Evolutionary conservation across 2,329 filamentous ascomycete genomes (phyloP), one percentile per base, ranked within the genome.

Genomic region (Parastagonospora avenae): DNA sequence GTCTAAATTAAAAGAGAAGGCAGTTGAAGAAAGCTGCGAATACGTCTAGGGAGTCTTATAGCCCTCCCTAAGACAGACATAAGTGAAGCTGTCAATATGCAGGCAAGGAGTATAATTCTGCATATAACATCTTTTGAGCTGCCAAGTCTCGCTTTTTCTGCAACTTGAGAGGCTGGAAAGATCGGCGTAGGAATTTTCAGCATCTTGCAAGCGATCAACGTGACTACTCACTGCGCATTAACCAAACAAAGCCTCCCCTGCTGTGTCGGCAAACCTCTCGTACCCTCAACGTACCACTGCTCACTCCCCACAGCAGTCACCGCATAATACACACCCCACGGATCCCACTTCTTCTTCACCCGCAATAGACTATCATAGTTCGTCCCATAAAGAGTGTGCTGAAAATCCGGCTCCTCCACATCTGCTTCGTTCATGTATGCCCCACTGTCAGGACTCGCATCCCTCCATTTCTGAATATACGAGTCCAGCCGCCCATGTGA

Each of bases 381-480:
- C 11, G 31, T 30, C 1, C 68, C 68, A 47, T 63, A 71, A 28
- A 67, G 61, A 27, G 59, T 60, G 9, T 62, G 36, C 45, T 67
- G 58, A 24, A 62, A 69, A 28, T 64, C 51, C 11, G 64, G 66
- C 42, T 70, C 67, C 12, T 62, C 57, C 1, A 56, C 49, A 48
- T 69, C 60, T 2, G 57, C 67, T 50, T 73, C 69, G 36, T 76
- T 76, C 63, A 73, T 49, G 44, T 76, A 68, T 12, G 69, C 69
- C 1, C 71, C 73, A 16, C 58, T 55, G 1, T 53, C 57, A 6
- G 65, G 62, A 16, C 49, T 60, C 9, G 58, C 64, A 42, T 64
- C 63, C 24, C 64, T 48, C 50, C 57, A 62, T 35, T 64, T 63
- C 24, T 70, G 52, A 4, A 63, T 39, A 46, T 62, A 67, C 16